Conservation (phyloP, 352 stramenopile species). For the Pythium biforme region DNA sequence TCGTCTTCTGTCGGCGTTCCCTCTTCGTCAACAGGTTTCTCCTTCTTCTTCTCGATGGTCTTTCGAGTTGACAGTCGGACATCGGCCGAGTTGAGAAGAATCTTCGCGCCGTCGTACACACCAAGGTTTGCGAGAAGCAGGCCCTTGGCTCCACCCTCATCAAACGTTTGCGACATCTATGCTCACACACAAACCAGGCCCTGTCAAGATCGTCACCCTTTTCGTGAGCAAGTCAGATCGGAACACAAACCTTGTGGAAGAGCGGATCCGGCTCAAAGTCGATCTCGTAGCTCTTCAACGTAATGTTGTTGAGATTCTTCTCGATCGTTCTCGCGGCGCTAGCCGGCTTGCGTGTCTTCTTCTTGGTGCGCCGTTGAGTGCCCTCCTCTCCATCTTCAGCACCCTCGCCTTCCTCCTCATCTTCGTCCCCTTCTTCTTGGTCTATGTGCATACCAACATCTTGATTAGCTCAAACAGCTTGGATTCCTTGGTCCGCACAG, state of each 20-base stretch:
- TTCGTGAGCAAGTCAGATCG: too few species aligned
- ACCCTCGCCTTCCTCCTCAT: slow-evolving; percentile 27
- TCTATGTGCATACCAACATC: not conserved
- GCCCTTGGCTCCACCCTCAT: slow-evolving; percentile 89
- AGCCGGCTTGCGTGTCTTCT: slow-evolving; percentile 43
- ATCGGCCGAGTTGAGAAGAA: slow-evolving; percentile 78
- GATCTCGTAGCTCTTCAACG: slow-evolving; percentile 81
- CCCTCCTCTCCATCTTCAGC: slow-evolving; percentile 29
- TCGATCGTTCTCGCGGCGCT: slow-evolving; percentile 79
- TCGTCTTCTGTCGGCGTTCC: not conserved
- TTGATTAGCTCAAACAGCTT: not conserved
- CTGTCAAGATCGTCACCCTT: too few species aligned
- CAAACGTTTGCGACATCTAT: slow-evolving; percentile 89
- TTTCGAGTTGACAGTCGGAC: slow-evolving; percentile 65
- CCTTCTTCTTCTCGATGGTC: slow-evolving; percentile 29
- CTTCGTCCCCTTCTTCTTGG: slow-evolving; percentile 16
- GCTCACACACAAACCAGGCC: not conserved
- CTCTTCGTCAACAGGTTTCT: slow-evolving; percentile 19
- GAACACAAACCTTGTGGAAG: slow-evolving; percentile 73
- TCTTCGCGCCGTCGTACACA: slow-evolving; percentile 87
- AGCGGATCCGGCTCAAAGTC: slow-evolving; percentile 89
- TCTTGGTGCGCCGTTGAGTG: slow-evolving; percentile 20
- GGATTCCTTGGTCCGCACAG: too few species aligned
- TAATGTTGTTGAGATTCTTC: slow-evolving; percentile 88
- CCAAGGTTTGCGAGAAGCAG: slow-evolving; percentile 92